Evolutionary conservation across 768 basidiomycete species (phyloP).

Genomic region (Lactarius sp.): DNA sequence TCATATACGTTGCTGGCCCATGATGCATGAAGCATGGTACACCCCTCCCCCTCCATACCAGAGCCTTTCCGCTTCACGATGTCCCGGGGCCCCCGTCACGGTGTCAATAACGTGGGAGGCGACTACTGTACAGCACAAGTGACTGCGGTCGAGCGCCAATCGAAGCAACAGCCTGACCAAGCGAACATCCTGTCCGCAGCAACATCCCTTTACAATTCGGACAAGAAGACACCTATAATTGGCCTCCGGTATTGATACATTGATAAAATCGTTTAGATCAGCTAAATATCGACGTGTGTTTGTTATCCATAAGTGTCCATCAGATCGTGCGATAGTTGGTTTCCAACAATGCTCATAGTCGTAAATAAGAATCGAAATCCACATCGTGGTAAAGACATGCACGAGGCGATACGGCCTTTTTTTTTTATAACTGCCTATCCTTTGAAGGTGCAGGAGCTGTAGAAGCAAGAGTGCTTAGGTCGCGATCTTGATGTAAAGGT

Average conservation of each 20-base stretch:
- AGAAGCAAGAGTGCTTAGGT: neutral
- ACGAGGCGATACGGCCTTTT: neutral
- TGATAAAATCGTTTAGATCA: conserved; percentile 13
- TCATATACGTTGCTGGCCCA: too few species aligned
- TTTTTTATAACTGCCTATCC: conserved; percentile 37
- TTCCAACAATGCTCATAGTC: conserved; percentile 12
- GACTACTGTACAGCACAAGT: too few species aligned
- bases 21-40: too few species aligned
- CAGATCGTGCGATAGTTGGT: conserved; percentile 2
- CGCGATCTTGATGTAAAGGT: neutral
- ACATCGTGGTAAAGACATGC: neutral
- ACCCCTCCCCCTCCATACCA: too few species aligned
- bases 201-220: neutral
- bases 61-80: too few species aligned
- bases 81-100: too few species aligned
- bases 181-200: neutral
- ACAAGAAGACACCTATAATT: neutral
- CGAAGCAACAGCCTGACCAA: neutral
- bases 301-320: conserved; percentile 19
- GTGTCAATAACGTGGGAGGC: too few species aligned
- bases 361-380: neutral
- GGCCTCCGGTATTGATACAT: conserved; percentile 18
- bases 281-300: conserved; percentile 10
- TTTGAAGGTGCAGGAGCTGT: conserved; percentile 78
- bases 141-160: neutral